Percentiles rank a stretch among this genome's conserved stretches.
These are phyloP conservation scores for Angomonas deanei DNA, from an alignment of 208 protist species.

Conservation along the genomic window DNA sequence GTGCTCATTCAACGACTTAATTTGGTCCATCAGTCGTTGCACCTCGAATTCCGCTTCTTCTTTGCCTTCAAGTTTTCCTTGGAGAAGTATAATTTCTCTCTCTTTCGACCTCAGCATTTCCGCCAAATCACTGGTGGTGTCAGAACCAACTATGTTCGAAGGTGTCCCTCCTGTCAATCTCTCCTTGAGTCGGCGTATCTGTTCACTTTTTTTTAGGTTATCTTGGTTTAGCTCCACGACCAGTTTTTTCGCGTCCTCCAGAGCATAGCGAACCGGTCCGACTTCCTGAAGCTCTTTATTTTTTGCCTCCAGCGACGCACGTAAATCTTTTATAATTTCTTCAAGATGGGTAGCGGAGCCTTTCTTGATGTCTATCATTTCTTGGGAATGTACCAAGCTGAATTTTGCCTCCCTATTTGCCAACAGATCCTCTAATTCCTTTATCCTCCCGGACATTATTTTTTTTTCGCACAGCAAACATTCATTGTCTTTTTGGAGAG, in stretches of 20 bases:
- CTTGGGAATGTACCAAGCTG: conserved; percentile 44
- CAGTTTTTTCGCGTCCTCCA: conserved; percentile 13
- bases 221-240: conserved; percentile 17
- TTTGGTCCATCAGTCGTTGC: conserved; percentile 11
- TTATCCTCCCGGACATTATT: conserved; percentile 22
- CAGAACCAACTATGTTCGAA: conserved; percentile 16
- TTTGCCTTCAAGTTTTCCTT: conserved; percentile 5
- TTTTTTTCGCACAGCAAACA: conserved; percentile 43
- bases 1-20: conserved; percentile 24
- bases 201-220: conserved; percentile 23
- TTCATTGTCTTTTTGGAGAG: conserved; percentile 69
- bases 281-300: conserved; percentile 13
- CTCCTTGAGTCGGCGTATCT: conserved; percentile 24
- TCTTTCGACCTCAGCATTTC: conserved; percentile 34
- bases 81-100: conserved; percentile 30
- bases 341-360: conserved; percentile 9
- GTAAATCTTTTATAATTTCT: conserved; percentile 21
- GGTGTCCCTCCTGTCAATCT: conserved; percentile 5
- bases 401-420: conserved; percentile 67
- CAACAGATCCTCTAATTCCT: conserved; percentile 36
- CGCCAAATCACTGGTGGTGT: conserved; percentile 29
- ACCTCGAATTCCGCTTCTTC: not conserved
- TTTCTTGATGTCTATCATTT: not conserved
- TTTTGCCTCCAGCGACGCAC: conserved; percentile 22
- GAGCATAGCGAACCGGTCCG: conserved; percentile 7